Base-by-base conservation (phyloP, 805 yeast species). In the Ogataea wickerhamii region DNA sequence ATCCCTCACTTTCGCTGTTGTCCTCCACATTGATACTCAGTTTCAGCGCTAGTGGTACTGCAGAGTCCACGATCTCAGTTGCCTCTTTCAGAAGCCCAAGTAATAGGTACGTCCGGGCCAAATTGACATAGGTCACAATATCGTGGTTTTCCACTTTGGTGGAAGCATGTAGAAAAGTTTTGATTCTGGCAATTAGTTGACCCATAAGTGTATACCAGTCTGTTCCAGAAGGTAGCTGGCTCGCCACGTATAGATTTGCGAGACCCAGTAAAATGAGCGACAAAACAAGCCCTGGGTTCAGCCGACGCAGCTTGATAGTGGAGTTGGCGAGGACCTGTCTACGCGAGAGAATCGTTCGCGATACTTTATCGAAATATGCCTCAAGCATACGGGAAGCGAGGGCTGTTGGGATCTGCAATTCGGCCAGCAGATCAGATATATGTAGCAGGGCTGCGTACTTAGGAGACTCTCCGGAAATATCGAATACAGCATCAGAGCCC, bases 141-240 rank as follows among this genome's bases (percentile, higher is more conserved):
- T 48, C 54, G 20, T 40, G 44, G 35, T 32, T 34, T 18, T 37
- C 48, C 19, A 42, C 25, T 34, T 43, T 45, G 17, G 52, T 41
- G 5, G 47, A 44, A 19, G 28, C 36, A 11, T 39, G 40, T 11
- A 46, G 38, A 23, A 41, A 39, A 3, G 25, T 24, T 29, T 27
- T 38, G 18, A 38, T 36, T 20, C 39, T 46, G 13, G 25, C 22
- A 8, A 34, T 18, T 8, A 46, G 21, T 13, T 16, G n/a, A n/a
- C 38, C 36, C 14, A 38, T 18, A 7, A 26, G 14, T 6, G 7
- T 11, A 13, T 11, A 11, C 29, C 29, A 26, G 17, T 26, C 29
- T 8, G 25, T 8, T 22, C 12, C 25, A 8, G 25, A 8, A 8
- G 25, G 25, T 22, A 22, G 25, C 12, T 22, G 11, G 8, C 8